Evolutionary conservation across 2,329 filamentous ascomycete species (phyloP), one percentile per base, ranked within the genome.

Genomic region (Aspergillus tubingensis): DNA sequence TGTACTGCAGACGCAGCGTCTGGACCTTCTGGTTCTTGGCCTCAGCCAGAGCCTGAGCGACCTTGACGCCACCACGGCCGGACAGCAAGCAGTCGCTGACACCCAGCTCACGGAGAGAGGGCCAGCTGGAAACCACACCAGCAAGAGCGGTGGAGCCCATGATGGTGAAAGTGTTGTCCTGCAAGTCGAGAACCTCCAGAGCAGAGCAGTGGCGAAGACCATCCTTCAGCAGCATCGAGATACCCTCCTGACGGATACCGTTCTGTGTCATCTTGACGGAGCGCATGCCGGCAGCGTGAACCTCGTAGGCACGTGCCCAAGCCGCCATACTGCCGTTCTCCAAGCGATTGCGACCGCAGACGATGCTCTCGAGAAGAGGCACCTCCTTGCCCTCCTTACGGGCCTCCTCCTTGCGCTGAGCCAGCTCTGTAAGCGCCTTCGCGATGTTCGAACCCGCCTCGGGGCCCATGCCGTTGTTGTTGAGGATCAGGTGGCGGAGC

Each of bases 221-320:
- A 56, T 93, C 83, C 62, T 86, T 88, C 65, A 99, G 81, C 59
- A 99, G 82, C 66, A 89, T 85, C 51, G 88, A 88, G 71, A 98
- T 95, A 62, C 95, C 95, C 77, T 98, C 92, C 74, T 94, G 91
- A 47, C 95, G 86, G 68, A 99, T 99, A 55, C 95, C 95, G 76
- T 99, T 98, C 79, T 98, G 95, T 25, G 96, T 92, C 95, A 99
- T 98, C 83, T 94, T 96, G 68, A 99, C 86, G 61, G 88, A 88
- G 78, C 89, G 90, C 65, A 99, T 85, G 59, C 90, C 89, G 66
- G 85, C 87, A 74, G 77, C 80, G 73, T 98, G 92, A 60, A 94
- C 88, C 70, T 88, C 87, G 76, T 91, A 97, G 1, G 92, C 85
- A 75, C 89, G 90, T 44, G 93, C 92, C 95, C 95, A 99, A 0